These are phyloP conservation scores for Conticribra guillardii DNA, from an alignment of 108 stramenopile genomes.

Conservation along the genomic window DNA sequence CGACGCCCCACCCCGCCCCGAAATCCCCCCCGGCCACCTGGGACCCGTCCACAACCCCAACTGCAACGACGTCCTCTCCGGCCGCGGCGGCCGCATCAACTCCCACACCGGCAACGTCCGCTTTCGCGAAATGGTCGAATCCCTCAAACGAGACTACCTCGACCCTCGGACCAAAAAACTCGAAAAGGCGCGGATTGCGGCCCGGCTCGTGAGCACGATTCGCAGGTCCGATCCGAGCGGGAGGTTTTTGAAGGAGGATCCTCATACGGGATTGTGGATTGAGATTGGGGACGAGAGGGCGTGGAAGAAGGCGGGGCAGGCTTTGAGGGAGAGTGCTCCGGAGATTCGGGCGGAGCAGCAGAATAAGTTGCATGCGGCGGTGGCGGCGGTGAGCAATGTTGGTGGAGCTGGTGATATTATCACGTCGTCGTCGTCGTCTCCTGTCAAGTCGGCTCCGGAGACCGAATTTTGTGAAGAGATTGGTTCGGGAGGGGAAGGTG, in stretches of 20 bases:
- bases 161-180: constrained; percentile 77
- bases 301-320: constrained; percentile 88
- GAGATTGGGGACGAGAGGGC: constrained; percentile 91
- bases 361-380: constrained; percentile 36
- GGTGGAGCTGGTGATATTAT: background rate
- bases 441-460: background rate
- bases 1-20: constrained; percentile 35
- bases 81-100: constrained; percentile 90
- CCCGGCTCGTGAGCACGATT: constrained; percentile 65
- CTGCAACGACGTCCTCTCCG: constrained; percentile 81
- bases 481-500: background rate
- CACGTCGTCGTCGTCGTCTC: background rate
- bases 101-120: constrained; percentile 85
- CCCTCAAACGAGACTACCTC: constrained; percentile 71
- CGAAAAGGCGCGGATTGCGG: constrained; percentile 86
- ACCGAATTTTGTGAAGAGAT: background rate
- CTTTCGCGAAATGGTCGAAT: constrained; percentile 73
- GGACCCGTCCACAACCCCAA: constrained; percentile 55
- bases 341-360: constrained; percentile 67
- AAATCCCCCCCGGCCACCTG: constrained; percentile 28
- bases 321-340: constrained; percentile 81
- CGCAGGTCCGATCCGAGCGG: constrained; percentile 77
- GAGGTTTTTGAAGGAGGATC: constrained; percentile 84
- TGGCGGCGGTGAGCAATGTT: constrained; percentile 18
- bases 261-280: constrained; percentile 65